phyloP scores from a whole-genome alignment of 805 yeast genomes.

The Saturnispora dispora region DNA sequence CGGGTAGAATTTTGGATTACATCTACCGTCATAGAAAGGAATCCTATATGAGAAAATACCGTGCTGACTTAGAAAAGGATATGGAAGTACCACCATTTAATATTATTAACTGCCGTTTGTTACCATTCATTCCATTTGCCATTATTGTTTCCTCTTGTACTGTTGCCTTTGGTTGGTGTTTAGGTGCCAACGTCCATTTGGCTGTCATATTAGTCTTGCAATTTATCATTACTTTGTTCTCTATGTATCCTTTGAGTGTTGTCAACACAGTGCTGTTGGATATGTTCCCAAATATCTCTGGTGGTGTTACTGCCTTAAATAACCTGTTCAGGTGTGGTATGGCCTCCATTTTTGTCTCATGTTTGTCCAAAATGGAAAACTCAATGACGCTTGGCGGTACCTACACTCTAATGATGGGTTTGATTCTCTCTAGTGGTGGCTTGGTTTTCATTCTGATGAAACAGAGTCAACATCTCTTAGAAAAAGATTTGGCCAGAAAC shows the following conservation, averaged over 20 bases:
- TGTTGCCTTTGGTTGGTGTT: slow-evolving; percentile 63
- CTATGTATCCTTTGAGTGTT: slow-evolving; percentile 48
- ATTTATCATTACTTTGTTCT: slow-evolving; percentile 48
- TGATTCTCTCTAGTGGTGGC: slow-evolving; percentile 20
- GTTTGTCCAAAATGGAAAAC: slow-evolving; percentile 49
- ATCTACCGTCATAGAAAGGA: slow-evolving; percentile 33
- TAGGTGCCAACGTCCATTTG: slow-evolving; percentile 38
- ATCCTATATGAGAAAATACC: slow-evolving; percentile 23
- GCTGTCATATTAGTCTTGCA: slow-evolving; percentile 51
- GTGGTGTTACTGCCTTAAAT: slow-evolving; percentile 65
- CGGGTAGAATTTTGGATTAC: slow-evolving; percentile 52
- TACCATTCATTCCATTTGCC: slow-evolving; percentile 37
- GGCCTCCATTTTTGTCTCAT: slow-evolving; percentile 64
- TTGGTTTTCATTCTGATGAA: slow-evolving; percentile 14
- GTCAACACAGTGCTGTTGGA: slow-evolving; percentile 69
- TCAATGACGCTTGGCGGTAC: slow-evolving; percentile 65
- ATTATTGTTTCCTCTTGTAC: slow-evolving; percentile 33
- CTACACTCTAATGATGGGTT: slow-evolving; percentile 58
- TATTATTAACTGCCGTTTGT: slow-evolving; percentile 45
- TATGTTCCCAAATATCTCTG: slow-evolving; percentile 57
- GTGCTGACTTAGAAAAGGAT: slow-evolving; percentile 5
- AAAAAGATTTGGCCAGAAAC: neutral
- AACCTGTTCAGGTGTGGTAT: slow-evolving; percentile 67
- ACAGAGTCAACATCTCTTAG: slow-evolving; percentile 16
- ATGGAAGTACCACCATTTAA: slow-evolving; percentile 36